phyloP scores from a whole-genome alignment of 768 basidiomycete species.

The Candolleomyces aberdarensis region DNA sequence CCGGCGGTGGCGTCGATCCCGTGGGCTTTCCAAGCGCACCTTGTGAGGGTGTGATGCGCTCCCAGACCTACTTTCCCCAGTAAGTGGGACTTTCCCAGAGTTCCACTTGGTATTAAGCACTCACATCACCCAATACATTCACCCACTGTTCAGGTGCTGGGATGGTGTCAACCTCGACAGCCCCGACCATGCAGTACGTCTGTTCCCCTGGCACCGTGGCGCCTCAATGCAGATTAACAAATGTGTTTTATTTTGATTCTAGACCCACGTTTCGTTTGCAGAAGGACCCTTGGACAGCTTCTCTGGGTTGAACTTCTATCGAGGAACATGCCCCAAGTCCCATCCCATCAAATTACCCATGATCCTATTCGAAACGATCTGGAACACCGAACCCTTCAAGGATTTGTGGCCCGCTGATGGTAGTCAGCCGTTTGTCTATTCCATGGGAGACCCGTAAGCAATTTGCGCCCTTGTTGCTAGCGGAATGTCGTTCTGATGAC shows the following conservation, averaged over 20 bases:
- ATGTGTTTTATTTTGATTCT: not conserved
- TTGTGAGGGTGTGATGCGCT: not conserved
- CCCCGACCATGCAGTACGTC: not conserved
- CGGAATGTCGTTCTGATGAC: not conserved
- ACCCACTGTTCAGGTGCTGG: not conserved
- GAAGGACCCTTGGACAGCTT: not conserved
- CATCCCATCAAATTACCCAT: constrained; percentile 4
- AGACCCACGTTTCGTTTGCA: not conserved
- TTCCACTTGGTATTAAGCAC: not conserved
- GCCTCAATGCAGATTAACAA: not conserved
- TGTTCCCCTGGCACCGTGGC: too few relatives aligned
- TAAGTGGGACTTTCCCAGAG: not conserved
- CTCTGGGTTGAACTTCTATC: not conserved
- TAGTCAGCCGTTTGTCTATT: constrained; percentile 4
- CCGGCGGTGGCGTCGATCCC: not conserved
- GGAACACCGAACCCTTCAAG: constrained; percentile 5
- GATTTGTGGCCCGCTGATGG: constrained; percentile 1
- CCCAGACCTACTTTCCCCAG: constrained; percentile 1
- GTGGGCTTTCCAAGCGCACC: not conserved
- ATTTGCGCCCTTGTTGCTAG: not conserved
- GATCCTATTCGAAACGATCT: constrained; percentile 7
- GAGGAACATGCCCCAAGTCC: not conserved
- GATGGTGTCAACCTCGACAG: constrained; percentile 2
- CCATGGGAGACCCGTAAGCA: constrained; percentile 11
- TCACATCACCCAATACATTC: not conserved